These are phyloP conservation scores for Kokia cookei DNA, from an alignment of 441 rosid genomes.

Conservation along the genomic window DNA sequence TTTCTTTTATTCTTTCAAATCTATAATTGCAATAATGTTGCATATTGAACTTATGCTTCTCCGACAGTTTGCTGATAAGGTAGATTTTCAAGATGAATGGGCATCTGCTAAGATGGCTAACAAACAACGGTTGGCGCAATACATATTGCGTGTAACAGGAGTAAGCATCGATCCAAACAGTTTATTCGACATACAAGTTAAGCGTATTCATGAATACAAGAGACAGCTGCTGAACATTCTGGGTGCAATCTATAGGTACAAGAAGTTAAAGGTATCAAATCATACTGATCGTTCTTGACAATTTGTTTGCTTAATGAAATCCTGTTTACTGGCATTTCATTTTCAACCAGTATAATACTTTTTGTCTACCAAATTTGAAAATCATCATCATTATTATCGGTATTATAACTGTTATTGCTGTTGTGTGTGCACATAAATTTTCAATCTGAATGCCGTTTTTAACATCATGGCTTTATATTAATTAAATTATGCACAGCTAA, in stretches of 20 bases:
- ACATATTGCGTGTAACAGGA: conserved; percentile 72
- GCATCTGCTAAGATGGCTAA: conserved; percentile 89
- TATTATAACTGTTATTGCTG: background rate
- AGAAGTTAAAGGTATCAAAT: conserved; percentile 76
- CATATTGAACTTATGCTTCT: conserved; percentile 20
- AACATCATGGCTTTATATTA: background rate
- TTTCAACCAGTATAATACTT: background rate
- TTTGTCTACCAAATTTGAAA: background rate
- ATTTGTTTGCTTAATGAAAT: background rate
- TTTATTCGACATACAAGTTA: conserved; percentile 95
- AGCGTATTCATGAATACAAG: conserved; percentile 98
- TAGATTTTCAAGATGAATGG: conserved; percentile 85
- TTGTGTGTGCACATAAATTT: background rate
- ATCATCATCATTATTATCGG: background rate
- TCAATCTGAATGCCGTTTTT: background rate
- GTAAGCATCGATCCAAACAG: conserved; percentile 73
- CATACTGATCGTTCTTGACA: background rate
- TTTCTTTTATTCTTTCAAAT: background rate
- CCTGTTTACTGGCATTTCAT: background rate
- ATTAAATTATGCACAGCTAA: background rate
- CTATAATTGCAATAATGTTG: conserved; percentile 4
- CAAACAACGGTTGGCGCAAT: conserved; percentile 77
- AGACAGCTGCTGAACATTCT: conserved; percentile 93
- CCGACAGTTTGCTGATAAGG: conserved; percentile 75
- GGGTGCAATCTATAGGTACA: conserved; percentile 84